A percentile compares a stretch with the other conserved stretches of the same genome.
Conservation (phyloP, 352 stramenopile genomes). For the Phytophthora litchii region DNA sequence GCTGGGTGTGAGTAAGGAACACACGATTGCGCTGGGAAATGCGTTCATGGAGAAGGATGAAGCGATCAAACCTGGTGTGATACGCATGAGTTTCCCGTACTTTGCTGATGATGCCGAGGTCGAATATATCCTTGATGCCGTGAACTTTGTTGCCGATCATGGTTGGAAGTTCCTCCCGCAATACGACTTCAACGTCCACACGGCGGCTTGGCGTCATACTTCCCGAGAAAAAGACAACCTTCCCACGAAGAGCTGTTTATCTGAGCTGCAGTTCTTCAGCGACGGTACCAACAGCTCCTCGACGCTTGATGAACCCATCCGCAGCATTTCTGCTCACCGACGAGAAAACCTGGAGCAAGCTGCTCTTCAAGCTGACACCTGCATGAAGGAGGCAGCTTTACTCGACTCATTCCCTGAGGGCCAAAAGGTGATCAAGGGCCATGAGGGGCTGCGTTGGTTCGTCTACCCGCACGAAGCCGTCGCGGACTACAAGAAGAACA, state of each 20-base stretch:
- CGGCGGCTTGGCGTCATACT: conserved; percentile 88
- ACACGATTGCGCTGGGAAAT: conserved; percentile 76
- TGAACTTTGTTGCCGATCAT: conserved; percentile 93
- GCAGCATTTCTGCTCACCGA: conserved; percentile 25
- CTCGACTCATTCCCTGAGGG: conserved; percentile 25
- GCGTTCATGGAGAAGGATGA: conserved; percentile 91
- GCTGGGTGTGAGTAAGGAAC: conserved; percentile 85
- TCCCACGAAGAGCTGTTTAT: conserved; percentile 21
- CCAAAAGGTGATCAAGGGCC: conserved; percentile 28
- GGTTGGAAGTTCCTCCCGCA: conserved; percentile 93
- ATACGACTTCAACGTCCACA: conserved; percentile 95
- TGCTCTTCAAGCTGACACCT: conserved; percentile 21
- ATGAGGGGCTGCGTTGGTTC: conserved; percentile 43
- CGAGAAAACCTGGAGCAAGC: conserved; percentile 36
- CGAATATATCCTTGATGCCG: conserved; percentile 92
- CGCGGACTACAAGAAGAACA: conserved; percentile 21
- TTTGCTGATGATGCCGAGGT: conserved; percentile 83
- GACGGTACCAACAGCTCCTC: conserved; percentile 15
- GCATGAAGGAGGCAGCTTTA: conserved; percentile 32
- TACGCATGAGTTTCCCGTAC: conserved; percentile 93
- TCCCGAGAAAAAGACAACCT: conserved; percentile 10
- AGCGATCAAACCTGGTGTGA: conserved; percentile 95
- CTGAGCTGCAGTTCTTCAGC: conserved; percentile 29
- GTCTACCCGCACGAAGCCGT: conserved; percentile 40
- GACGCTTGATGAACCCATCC: conserved; percentile 19